Evolutionary conservation across 495 filamentous ascomycete genomes (phyloP).

Genomic region (Hypomontagnella submonticulosa): DNA sequence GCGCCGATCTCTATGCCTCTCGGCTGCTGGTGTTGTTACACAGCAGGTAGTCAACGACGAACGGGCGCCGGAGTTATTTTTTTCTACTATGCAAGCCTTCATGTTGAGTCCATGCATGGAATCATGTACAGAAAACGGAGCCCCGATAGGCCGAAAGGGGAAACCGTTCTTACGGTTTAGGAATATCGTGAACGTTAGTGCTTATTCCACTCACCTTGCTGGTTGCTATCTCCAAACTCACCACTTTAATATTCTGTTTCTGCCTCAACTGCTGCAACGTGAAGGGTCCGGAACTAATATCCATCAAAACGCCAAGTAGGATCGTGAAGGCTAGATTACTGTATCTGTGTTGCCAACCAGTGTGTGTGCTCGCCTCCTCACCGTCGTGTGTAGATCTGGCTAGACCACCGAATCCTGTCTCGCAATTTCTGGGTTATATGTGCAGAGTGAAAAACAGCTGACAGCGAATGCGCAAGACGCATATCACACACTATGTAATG

Average conservation of each 20-base stretch:
- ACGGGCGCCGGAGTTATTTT: slow-evolving; percentile 28
- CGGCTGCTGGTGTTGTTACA: slow-evolving; percentile 22
- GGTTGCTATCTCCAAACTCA: not conserved
- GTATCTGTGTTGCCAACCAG: slow-evolving; percentile 4
- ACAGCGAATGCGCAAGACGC: slow-evolving; percentile 16
- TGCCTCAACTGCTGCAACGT: not conserved
- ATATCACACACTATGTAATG: slow-evolving; percentile 25
- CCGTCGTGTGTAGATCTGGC: slow-evolving; percentile 26
- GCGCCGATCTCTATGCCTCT: not conserved
- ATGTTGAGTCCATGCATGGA: slow-evolving; percentile 8
- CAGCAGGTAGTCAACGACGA: slow-evolving; percentile 12
- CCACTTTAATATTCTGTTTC: slow-evolving; percentile 8
- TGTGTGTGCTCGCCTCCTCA: not conserved
- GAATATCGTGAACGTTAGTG: not conserved
- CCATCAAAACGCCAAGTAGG: slow-evolving; percentile 12
- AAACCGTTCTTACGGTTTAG: not conserved
- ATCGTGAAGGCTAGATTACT: slow-evolving; percentile 8
- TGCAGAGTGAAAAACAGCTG: slow-evolving; percentile 5
- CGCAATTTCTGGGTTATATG: slow-evolving; percentile 14
- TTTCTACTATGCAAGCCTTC: not conserved
- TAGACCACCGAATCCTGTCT: slow-evolving; percentile 12
- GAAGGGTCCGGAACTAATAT: slow-evolving; percentile 9
- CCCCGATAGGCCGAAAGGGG: not conserved
- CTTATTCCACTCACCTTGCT: not conserved
- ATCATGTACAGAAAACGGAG: slow-evolving; percentile 9